Base-by-base conservation (phyloP, 2,329 filamentous ascomycete genomes). In the Aspergillus caelatus region DNA sequence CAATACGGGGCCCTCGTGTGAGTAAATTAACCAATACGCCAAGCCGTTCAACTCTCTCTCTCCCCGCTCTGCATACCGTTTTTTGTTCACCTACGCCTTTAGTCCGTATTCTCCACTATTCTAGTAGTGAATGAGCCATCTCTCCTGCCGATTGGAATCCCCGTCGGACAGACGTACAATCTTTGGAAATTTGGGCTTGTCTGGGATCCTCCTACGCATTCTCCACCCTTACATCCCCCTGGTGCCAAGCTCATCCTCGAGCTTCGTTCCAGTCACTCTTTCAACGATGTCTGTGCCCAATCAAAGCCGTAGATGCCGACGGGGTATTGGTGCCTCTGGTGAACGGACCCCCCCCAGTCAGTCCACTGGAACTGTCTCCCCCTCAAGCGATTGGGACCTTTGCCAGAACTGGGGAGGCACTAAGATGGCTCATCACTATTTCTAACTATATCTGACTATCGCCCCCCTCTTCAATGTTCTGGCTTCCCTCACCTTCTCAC, bases 381-480 rank as follows among this genome's bases (percentile, higher is more conserved):
- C 52, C 30, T 28, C 52, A 54, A 41, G 46, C 55, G 55, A 62
- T 58, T 57, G 55, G 55, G 26, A 45, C n/a, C 41, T 43, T n/a
- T 21, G 52, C 32, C 7, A 43, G 41, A 34, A 16, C 48, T 32
- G 36, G 48, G 30, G 19, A 50, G 46, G 34, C 34, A n/a, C 58
- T 45, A 54, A 32, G 26, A 57, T 64, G 32, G 56, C 60, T 58
- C 62, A 59, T 65, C 26, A 28, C 34, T 43, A 56, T 39, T 41
- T 52, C 46, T n/a, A 58, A 64, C 63, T 73, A 72, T 72, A 72
- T 66, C 66, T 67, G 61, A 63, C 65, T 57, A 65, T 66, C 59
- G 60, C 58, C 60, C 62, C 62, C 62, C 58, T 63, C 62, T 62
- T 57, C 64, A 58, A 58, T 53, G 59, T 53, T 61, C 61, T 45